Evolutionary conservation across 495 filamentous ascomycete species (phyloP), one percentile per base, ranked within the genome.

Genomic region (Neurospora africana): DNA sequence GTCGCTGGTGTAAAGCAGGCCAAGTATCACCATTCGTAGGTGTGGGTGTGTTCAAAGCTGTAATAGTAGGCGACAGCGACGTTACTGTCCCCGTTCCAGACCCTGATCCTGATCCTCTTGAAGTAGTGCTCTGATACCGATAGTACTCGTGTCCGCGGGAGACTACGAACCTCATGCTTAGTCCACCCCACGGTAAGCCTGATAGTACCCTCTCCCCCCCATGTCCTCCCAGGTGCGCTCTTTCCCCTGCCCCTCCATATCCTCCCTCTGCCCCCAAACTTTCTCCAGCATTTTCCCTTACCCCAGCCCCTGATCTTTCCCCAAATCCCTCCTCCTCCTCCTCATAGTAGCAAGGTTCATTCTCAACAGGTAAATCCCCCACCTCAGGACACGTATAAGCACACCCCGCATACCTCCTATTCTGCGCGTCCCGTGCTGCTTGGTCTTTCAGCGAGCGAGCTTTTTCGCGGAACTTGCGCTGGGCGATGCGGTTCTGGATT

Each of bases 161-260:
- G 0, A 91, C 80, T 4, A 90, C 81, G 73, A 88, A 84, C 36
- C 79, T 78, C 80, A 91, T 80, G 71, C 82, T 87, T 58, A 90
- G 69, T 30, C 88, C 83, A 23, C 89, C 89, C 89, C 89, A 91
- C 0, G 89, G 89, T 4, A 91, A 77, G 5, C 89, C 89, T 0
- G 87, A 87, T 13, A 87, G 83, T 0, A 53, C 44, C 44, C 44
- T 23, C 11, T 58, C 44, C 2, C 41, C 41, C 1, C 39, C 39
- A 15, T 5, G 30, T 33, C 30, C 30, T 33, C 30, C 30, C 30
- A 33, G 30, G 30, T 33, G 30, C 30, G 7, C 41, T n/a, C 6
- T 21, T 7, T 21, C 19, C 7, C 8, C n/a, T 44, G 19, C 4
- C 4, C 17, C 13, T 5, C 2, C 19, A 44, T 9, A 33, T 33